Evolutionary conservation across 2,329 filamentous ascomycete species (phyloP).

Genomic region (Reticulascus tulasneorum): DNA sequence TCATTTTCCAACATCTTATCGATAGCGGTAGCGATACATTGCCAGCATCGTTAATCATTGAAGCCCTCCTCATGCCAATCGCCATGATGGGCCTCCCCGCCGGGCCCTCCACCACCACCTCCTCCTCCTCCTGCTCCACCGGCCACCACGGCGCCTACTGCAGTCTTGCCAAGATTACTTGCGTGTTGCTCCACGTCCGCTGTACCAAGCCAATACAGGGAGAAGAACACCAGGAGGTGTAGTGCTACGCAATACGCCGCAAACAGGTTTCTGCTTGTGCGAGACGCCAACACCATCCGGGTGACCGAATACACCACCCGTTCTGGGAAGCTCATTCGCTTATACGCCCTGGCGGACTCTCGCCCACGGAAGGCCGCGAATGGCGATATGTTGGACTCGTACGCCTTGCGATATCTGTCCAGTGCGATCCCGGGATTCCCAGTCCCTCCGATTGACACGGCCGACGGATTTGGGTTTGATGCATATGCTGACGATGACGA

Average conservation of each 20-base stretch:
- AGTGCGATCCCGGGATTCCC: constrained; percentile 60
- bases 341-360: constrained; percentile 85
- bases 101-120: constrained; percentile 20
- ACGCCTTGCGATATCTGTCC: constrained; percentile 85
- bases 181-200: constrained; percentile 61
- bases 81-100: constrained; percentile 35
- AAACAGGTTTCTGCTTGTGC: constrained; percentile 90
- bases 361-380: constrained; percentile 95
- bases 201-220: constrained; percentile 79
- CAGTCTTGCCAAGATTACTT: constrained; percentile 49
- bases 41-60: too few relatives aligned
- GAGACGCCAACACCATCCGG: constrained; percentile 82
- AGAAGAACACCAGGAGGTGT: constrained; percentile 81
- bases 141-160: constrained; percentile 39
- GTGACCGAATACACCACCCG: constrained; percentile 87
- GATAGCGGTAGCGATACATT: too few relatives aligned
- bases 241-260: constrained; percentile 86
- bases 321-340: constrained; percentile 89
- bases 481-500: constrained; percentile 61
- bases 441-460: constrained; percentile 57
- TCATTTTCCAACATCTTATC: too few relatives aligned
- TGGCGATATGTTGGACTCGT: constrained; percentile 92
- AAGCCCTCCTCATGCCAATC: constrained; percentile 65
- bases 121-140: constrained; percentile 26
- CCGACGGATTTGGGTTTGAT: constrained; percentile 71